Conservation (phyloP, 2,329 filamentous ascomycete genomes). For the Pseudopithomyces chartarum region DNA sequence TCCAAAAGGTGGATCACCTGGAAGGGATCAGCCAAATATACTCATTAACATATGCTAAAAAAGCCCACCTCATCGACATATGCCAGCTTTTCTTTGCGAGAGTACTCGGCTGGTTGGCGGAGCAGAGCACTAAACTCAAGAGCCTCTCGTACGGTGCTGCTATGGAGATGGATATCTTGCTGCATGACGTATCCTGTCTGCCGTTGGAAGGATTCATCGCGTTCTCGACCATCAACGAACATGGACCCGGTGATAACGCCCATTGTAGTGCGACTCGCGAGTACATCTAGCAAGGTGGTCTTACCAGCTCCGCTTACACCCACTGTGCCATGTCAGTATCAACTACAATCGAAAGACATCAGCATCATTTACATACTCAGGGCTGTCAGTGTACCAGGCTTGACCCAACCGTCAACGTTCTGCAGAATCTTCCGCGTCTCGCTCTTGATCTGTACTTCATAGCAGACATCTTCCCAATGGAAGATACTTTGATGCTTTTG, state of each 20-base stretch:
- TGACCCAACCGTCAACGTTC: slow-evolving; percentile 89
- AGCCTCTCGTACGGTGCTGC: slow-evolving; percentile 85
- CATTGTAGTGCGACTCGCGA: slow-evolving; percentile 85
- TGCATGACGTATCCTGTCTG: slow-evolving; percentile 67
- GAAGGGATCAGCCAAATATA: background rate
- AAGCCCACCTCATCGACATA: slow-evolving; percentile 74
- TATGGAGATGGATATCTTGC: slow-evolving; percentile 85
- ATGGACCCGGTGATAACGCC: slow-evolving; percentile 90
- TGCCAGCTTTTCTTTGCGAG: slow-evolving; percentile 75
- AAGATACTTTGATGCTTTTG: slow-evolving; percentile 69
- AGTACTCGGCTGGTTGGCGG: slow-evolving; percentile 75
- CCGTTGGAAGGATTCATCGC: slow-evolving; percentile 83
- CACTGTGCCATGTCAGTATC: slow-evolving; percentile 58
- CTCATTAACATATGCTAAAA: too few relatives aligned
- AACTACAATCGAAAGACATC: slow-evolving; percentile 49
- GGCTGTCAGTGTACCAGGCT: slow-evolving; percentile 82
- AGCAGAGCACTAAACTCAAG: slow-evolving; percentile 84
- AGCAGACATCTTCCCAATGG: slow-evolving; percentile 85
- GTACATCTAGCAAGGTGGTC: slow-evolving; percentile 84
- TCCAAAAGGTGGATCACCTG: slow-evolving; percentile 82
- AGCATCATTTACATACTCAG: slow-evolving; percentile 55
- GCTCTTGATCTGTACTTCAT: slow-evolving; percentile 77
- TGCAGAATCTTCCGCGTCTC: slow-evolving; percentile 78
- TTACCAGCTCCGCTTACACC: slow-evolving; percentile 93
- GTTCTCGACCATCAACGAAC: slow-evolving; percentile 73